Conservation (phyloP, 2,329 filamentous ascomycete species). For the Aureobasidium sp. region DNA sequence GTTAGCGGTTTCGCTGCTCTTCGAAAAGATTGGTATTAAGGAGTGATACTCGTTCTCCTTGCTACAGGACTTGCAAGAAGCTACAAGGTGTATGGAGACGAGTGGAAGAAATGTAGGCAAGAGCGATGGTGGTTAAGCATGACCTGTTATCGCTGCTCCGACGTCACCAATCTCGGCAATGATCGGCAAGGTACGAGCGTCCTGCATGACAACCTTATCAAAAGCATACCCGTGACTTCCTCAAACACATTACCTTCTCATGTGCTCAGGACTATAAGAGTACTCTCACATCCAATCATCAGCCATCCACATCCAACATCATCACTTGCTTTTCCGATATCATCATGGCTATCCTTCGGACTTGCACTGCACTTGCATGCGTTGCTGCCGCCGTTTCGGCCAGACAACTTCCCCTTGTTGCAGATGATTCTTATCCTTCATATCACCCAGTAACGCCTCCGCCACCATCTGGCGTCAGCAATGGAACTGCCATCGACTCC, state of each 20-base stretch:
- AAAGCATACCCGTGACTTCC: not conserved
- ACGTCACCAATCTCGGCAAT: not conserved
- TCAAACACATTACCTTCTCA: not conserved
- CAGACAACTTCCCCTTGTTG: conserved; percentile 5
- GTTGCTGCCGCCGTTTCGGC: conserved; percentile 4
- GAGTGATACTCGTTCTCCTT: too few species aligned
- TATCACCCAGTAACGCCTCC: not conserved
- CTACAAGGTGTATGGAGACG: not conserved
- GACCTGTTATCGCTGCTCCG: not conserved
- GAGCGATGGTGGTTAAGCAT: not conserved
- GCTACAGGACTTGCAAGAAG: too few species aligned
- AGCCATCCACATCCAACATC: not conserved
- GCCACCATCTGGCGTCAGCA: not conserved
- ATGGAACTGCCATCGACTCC: not conserved
- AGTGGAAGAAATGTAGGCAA: not conserved
- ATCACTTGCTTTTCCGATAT: not conserved
- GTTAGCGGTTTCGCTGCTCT: not conserved
- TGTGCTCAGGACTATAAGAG: not conserved
- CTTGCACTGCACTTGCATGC: conserved; percentile 7
- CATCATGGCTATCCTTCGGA: conserved; percentile 8
- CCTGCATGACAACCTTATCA: conserved; percentile 12
- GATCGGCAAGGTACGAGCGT: conserved; percentile 8
- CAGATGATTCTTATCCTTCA: not conserved
- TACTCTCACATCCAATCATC: not conserved
- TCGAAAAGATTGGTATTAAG: too few species aligned